Evolutionary conservation across 148 eudicot species (phyloP), one percentile per base, ranked within the genome.

Genomic region (Silene conica): DNA sequence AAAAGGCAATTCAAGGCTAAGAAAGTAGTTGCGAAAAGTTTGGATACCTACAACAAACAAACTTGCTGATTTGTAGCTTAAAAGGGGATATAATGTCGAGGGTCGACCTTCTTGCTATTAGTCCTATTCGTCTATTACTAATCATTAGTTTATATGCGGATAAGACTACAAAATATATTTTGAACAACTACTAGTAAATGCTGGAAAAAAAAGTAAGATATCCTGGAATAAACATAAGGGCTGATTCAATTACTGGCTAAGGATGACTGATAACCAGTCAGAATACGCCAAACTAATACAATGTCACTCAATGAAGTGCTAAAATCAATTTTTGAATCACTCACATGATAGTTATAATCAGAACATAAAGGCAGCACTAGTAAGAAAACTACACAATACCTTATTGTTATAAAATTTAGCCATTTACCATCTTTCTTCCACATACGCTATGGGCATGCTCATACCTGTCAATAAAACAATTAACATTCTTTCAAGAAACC

Each of bases 401-500:
- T 95, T 95, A 83, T 95, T 95, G 62, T 84, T 86, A 80, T 92
- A 95, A 83, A 95, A 95, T 78, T 95, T 96, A 66, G 99, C 99
- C 90, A 85, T 85, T 80, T 95, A 96, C 99, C 99, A 95, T 82
- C 96, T 86, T 84, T 95, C 99, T 84, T 95, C 99, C 66, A 95
- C 99, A 65, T 95, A 96, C 68, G 92, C 96, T 72, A 89, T 92
- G 67, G 99, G 99, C 87, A 95, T 88, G 84, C 96, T 95, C 99
- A 95, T 92, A 79, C 99, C 99, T 95, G 43, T 46, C 73, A 68
- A 69, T 22, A 74, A 22, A 43, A 43, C 43, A 72, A 25, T 28
- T 34, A 65, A 6, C 0, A 0, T 31, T 58, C 64, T 74, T 45
- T 46, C 31, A 23, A 63, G 26, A 54, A 16, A 52, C 52, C n/a